Conservation (phyloP, 164 flowering plant genomes). For the Platanus orientalis region DNA sequence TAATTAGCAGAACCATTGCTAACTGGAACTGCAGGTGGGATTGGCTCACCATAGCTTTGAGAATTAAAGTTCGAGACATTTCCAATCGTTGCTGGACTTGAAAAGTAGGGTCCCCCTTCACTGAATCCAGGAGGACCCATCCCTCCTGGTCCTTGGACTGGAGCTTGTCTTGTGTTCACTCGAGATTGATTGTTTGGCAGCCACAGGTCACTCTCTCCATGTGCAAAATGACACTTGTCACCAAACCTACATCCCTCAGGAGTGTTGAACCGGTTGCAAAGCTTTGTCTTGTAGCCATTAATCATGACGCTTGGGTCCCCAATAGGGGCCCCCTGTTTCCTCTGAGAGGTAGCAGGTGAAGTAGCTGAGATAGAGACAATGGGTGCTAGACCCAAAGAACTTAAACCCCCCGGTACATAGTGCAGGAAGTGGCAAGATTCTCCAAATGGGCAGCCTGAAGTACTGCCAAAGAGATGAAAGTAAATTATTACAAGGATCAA, state of each 20-base stretch:
- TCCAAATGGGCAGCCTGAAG: slow-evolving; percentile 38
- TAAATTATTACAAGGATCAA: neutral
- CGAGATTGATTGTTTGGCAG: slow-evolving; percentile 9
- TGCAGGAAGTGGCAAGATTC: slow-evolving; percentile 38
- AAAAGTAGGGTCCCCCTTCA: slow-evolving; percentile 1
- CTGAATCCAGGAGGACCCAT: slow-evolving; percentile 5
- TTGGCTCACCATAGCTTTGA: slow-evolving; percentile 15
- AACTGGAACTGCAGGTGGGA: slow-evolving; percentile 15
- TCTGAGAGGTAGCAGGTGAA: slow-evolving; percentile 9
- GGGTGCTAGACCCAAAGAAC: slow-evolving; percentile 18
- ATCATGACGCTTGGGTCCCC: slow-evolving; percentile 12
- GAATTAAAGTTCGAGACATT: slow-evolving; percentile 6
- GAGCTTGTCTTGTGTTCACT: slow-evolving; percentile 5
- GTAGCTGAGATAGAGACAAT: slow-evolving; percentile 15
- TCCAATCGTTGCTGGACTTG: neutral
- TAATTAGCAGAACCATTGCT: slow-evolving; percentile 10
- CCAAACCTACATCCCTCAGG: slow-evolving; percentile 32
- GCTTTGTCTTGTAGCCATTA: slow-evolving; percentile 22
- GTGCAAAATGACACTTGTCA: slow-evolving; percentile 36
- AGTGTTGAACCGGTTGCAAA: slow-evolving; percentile 27
- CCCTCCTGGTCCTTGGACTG: slow-evolving; percentile 4
- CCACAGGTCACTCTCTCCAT: slow-evolving; percentile 29
- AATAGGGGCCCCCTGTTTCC: slow-evolving; percentile 15
- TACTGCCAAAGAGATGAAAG: slow-evolving; percentile 17
- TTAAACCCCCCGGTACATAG: slow-evolving; percentile 31